Base-by-base conservation (phyloP, 192 early-diverging fungal species). In the Coemansia sp. region DNA sequence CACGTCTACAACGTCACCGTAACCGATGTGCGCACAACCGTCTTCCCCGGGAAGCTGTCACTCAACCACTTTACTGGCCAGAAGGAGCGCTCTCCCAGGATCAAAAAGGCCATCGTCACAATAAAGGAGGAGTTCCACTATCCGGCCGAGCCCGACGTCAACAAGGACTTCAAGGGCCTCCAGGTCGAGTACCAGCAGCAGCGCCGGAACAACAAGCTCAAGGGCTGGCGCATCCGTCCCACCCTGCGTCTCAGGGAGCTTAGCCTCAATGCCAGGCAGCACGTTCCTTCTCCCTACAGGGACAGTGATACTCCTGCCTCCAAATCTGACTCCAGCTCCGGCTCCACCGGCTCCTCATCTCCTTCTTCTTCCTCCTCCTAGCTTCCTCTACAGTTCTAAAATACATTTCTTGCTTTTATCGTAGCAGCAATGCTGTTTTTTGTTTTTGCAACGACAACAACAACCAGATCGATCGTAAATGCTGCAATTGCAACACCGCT, bases 1-100 rank as follows among this genome's bases (percentile, higher is more conserved):
- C 87, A 92, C 63, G 88, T 97, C 38, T 98, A 98, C 78, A 85
- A 89, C 56, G 84, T 96, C 37, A 86, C 84, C 43, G 86, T 98
- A 9, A 87, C 88, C 19, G 92, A 94, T 70, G 92, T 98, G 13
- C 91, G 95, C 61, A 98, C 95, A 9, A 88, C 93, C 83, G 94
- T 94, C 80, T 93, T 95, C 76, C 85, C 88, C 21, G 92, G 92
- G 42, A 79, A 74, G 26, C 67, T 70, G 38, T 76, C 69, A 37
- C 67, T 65, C 38, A 75, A 82, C 71, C 63, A 63, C 40, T 72
- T 50, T 16, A 75, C 79, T 0, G 69, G 71, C 0, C 69, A 65
- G 26, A 79, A 69, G 48, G 76, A 72, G 40, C 70, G 77, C 44
- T 58, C 66, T n/a, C 65, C 77, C 26, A 54, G 81, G 56, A 71